Base-by-base conservation (phyloP, 1,139 yeast species). In the Yamadazyma oceani region DNA sequence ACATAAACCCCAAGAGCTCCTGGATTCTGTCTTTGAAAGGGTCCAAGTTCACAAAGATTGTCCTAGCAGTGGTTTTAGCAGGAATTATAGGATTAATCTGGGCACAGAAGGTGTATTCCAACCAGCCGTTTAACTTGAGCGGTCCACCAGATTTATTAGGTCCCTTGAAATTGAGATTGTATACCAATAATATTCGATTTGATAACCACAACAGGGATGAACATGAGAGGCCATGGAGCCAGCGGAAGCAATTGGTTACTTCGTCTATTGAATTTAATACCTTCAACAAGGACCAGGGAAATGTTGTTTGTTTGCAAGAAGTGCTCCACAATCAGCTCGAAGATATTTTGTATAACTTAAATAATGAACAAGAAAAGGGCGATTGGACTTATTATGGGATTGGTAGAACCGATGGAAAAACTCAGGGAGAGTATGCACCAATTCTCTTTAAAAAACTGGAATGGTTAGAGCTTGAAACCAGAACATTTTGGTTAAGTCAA, bases 161-260 rank as follows among this genome's bases (percentile, higher is more conserved):
- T 17, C 53, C 54, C 2, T 44, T 63, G 24, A 47, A 48, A 24
- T 50, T 75, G 32, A 55, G 80, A 26, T 45, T 78, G 3, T 78
- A 77, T 51, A 71, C 79, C 19, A 75, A 78, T 51, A 78, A 78
- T 46, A 73, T 78, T 39, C 59, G 84, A 17, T 73, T 61, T 46
- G 82, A 74, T 39, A 73, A 62, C 39, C 42, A 38, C 36, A 36
- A 56, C 39, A 46, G 58, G 21, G 57, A 58, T 41, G 45, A 44
- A 11, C 51, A 65, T 11, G 83, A 78, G 48, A 50, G 51, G 34
- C 62, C 62, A 3, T 78, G 84, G 84, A 40, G 37, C 3, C 54
- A 55, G 28, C 62, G 81, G 25, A 64, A 60, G 39, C 51, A 50
- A 5, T 59, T 62, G 17, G 58, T 76, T 5, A 57, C 65, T 26